These are phyloP conservation scores for Peronosclerospora sorghi DNA, from an alignment of 352 stramenopile species.

Conservation along the genomic window DNA sequence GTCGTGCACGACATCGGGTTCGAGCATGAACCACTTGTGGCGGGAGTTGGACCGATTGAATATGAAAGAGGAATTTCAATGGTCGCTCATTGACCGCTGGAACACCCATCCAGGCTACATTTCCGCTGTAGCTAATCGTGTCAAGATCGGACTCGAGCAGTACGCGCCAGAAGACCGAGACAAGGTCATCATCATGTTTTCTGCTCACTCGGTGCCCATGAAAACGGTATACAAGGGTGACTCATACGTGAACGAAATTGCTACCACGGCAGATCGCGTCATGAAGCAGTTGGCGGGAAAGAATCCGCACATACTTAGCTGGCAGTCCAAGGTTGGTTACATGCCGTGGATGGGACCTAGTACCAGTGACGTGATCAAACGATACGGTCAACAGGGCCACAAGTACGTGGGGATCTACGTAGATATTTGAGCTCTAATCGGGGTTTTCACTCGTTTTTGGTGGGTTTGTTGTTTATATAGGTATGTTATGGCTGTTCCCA, in stretches of 20 bases:
- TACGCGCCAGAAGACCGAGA: conserved; percentile 86
- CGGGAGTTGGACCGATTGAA: conserved; percentile 75
- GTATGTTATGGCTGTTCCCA: conserved; percentile 95
- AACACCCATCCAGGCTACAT: conserved; percentile 95
- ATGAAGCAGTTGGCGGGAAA: conserved; percentile 55
- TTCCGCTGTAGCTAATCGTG: conserved; percentile 85
- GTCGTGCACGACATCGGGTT: conserved; percentile 95
- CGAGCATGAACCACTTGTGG: conserved; percentile 89
- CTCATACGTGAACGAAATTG: conserved; percentile 80
- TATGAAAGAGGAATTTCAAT: conserved; percentile 79
- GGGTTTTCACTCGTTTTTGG: no score
- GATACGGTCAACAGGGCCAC: conserved; percentile 86
- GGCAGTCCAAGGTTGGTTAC: conserved; percentile 96
- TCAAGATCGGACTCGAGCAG: conserved; percentile 85
- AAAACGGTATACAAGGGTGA: conserved; percentile 85
- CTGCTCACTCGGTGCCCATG: conserved; percentile 84
- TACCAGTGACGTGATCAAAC: conserved; percentile 92
- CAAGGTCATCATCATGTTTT: conserved; percentile 87
- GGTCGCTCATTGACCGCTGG: conserved; percentile 86
- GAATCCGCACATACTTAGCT: conserved; percentile 87
- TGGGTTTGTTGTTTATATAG: conserved; percentile 15
- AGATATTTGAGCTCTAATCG: no score
- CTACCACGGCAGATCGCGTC: conserved; percentile 56
- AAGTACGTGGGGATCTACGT: conserved; percentile 80
- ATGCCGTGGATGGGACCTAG: conserved; percentile 97